phyloP scores from a whole-genome alignment of 148 eudicot genomes.

The Chenopodium suecicum region DNA sequence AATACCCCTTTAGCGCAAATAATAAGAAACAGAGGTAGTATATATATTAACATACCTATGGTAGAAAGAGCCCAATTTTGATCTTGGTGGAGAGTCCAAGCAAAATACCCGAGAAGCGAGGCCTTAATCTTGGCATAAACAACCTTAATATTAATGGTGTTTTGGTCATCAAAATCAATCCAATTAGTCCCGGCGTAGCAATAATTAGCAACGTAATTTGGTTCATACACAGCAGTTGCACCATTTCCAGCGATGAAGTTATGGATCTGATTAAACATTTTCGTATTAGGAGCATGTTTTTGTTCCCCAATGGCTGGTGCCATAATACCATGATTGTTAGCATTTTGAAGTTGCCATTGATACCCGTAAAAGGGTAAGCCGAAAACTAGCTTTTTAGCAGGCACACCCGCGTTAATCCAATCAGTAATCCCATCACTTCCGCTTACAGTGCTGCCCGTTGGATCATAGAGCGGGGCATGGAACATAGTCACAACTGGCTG shows the following conservation, averaged over 20 bases:
- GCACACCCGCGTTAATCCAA: conserved; percentile 10
- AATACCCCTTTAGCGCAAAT: too few relatives aligned
- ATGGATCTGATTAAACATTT: too few relatives aligned
- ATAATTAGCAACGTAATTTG: conserved; percentile 39
- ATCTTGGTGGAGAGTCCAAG: conserved; percentile 51
- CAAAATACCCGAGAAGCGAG: conserved; percentile 48
- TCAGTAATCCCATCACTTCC: not conserved
- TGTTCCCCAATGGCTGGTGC: conserved; percentile 38
- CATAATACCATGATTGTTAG: conserved; percentile 14
- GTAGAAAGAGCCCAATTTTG: conserved; percentile 51
- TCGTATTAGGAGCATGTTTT: not conserved
- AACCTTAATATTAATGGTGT: conserved; percentile 42
- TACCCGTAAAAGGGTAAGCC: not conserved
- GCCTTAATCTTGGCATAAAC: conserved; percentile 39
- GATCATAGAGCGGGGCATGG: not conserved
- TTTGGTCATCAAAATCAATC: conserved; percentile 57
- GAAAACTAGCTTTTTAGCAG: not conserved
- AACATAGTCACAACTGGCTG: not conserved
- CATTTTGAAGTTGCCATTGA: not conserved
- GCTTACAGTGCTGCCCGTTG: not conserved
- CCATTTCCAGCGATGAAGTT: conserved; percentile 24
- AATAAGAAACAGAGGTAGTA: too few relatives aligned
- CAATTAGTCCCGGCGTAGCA: conserved; percentile 56
- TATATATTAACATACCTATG: conserved; percentile 27
- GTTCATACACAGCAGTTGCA: conserved; percentile 35